Conservation (phyloP, 1,284 basidiomycete species). For the Phylloporus sp. region DNA sequence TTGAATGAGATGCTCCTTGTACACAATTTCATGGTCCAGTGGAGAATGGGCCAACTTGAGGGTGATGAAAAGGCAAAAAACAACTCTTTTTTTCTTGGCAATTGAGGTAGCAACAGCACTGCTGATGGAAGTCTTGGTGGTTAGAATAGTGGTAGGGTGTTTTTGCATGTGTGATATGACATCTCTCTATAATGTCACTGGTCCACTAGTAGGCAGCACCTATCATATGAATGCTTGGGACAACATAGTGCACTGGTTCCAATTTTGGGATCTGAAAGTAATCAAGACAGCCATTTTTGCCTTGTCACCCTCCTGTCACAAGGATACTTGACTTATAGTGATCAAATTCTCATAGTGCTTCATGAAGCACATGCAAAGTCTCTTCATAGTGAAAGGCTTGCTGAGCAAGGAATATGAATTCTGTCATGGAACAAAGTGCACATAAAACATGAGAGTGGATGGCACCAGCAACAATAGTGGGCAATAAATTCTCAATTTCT, state of each 20-base stretch:
- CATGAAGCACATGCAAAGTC: conserved; percentile 8
- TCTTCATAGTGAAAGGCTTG: not conserved
- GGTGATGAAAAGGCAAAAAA: not conserved
- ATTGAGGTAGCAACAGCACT: not conserved
- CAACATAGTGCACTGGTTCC: not conserved
- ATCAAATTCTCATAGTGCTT: too few relatives aligned
- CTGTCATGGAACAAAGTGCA: conserved; percentile 14
- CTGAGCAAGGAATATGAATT: conserved; percentile 27
- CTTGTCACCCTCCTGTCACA: too few relatives aligned
- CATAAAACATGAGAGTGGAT: conserved; percentile 7
- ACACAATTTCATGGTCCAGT: too few relatives aligned
- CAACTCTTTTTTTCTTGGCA: not conserved
- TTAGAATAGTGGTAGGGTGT: not conserved
- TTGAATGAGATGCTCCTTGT: too few relatives aligned
- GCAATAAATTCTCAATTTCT: not conserved
- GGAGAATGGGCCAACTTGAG: too few relatives aligned
- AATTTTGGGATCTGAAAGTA: not conserved
- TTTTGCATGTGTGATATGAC: not conserved
- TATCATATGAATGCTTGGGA: not conserved
- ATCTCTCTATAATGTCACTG: not conserved
- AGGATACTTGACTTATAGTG: too few relatives aligned
- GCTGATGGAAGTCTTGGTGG: not conserved
- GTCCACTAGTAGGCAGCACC: not conserved
- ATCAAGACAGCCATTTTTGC: not conserved
- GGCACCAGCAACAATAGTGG: not conserved